These are phyloP conservation scores for Sicyos baderoa DNA, from an alignment of 306 rosid genomes.

Conservation along the genomic window DNA sequence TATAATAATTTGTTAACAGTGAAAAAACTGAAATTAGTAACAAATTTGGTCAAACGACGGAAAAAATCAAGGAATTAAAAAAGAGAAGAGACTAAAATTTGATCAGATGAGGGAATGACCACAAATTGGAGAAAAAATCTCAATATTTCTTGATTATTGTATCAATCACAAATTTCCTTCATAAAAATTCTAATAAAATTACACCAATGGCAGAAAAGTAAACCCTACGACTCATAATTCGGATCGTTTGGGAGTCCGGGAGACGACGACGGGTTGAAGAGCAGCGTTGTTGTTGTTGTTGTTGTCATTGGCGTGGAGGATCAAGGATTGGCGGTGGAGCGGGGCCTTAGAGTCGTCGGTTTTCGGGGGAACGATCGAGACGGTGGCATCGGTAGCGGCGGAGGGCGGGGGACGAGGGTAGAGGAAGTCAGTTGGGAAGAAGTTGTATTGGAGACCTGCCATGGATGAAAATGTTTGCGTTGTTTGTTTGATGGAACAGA, in stretches of 20 bases:
- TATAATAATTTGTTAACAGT: too few species aligned
- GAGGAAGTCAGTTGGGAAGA: constrained; percentile 23
- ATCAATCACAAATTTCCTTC: not conserved
- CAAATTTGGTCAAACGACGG: too few species aligned
- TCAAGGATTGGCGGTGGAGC: not conserved
- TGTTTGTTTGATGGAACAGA: not conserved
- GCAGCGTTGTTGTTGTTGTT: not conserved
- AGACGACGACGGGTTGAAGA: not conserved
- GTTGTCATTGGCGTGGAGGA: not conserved
- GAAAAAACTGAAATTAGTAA: too few species aligned
- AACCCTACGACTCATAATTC: not conserved
- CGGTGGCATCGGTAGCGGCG: not conserved
- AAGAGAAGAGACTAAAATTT: too few species aligned
- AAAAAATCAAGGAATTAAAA: too few species aligned
- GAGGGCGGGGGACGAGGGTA: constrained; percentile 20
- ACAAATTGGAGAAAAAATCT: too few species aligned
- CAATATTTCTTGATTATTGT: not conserved
- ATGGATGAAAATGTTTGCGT: not conserved
- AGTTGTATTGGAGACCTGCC: constrained; percentile 25
- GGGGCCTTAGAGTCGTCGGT: not conserved
- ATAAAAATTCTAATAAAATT: not conserved
- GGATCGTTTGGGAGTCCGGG: not conserved
- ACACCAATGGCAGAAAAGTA: not conserved
- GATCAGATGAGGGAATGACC: too few species aligned
- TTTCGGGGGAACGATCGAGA: not conserved